Evolutionary conservation across 768 basidiomycete genomes (phyloP).

Genomic region (Porpolomopsis calyptriformis): DNA sequence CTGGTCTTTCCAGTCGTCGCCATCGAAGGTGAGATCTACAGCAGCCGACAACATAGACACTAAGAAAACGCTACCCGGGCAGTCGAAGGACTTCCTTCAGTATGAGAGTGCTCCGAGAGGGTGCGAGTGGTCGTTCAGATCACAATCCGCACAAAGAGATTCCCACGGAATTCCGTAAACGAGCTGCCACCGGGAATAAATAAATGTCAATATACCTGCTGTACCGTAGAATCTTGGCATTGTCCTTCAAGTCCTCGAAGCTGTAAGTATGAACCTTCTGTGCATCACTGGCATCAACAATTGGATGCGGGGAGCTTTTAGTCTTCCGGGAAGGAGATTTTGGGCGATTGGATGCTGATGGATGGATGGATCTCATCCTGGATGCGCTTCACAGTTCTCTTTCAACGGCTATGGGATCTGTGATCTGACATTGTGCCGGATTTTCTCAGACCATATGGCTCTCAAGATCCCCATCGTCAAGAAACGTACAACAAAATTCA

Average conservation of each 20-base stretch:
- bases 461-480: constrained; percentile 12
- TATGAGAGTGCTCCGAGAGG: neutral
- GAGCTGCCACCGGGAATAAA: constrained; percentile 5
- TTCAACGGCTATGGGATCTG: neutral
- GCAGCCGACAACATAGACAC: constrained; percentile 49
- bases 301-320: neutral
- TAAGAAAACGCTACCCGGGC: constrained; percentile 6
- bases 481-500: constrained; percentile 97
- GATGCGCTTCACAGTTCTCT: neutral
- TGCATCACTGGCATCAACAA: neutral
- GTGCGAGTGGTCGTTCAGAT: no score
- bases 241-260: neutral
- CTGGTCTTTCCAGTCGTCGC: constrained; percentile 58
- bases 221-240: neutral
- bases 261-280: constrained; percentile 1
- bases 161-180: no score
- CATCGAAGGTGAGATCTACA: constrained; percentile 47
- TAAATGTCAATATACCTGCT: constrained; percentile 4
- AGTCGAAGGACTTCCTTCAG: no score
- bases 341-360: neutral
- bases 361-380: neutral
- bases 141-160: no score
- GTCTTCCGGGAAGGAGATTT: neutral
- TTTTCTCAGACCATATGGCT: constrained; percentile 1
- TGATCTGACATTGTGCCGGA: neutral